phyloP scores from a whole-genome alignment of 1,284 basidiomycete species.

The Pholiota adiposa region DNA sequence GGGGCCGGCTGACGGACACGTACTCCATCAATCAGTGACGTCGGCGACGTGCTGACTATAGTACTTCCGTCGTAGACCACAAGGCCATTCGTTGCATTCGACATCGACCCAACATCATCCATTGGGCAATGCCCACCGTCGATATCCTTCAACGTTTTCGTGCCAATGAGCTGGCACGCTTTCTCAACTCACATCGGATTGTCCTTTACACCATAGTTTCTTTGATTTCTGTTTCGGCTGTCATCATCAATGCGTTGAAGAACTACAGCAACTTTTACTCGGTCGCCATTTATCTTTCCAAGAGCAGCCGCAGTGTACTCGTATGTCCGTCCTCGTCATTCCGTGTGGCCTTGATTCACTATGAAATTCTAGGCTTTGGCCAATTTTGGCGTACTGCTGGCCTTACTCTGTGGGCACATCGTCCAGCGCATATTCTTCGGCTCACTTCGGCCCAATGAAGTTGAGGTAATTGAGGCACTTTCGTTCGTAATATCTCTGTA shows the following conservation, averaged over 20 bases:
- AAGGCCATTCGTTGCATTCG: too few species aligned
- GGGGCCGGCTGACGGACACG: too few species aligned
- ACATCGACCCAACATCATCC: too few species aligned
- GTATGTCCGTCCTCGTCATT: conserved; percentile 50
- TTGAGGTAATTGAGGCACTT: conserved; percentile 72
- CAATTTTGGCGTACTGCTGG: conserved; percentile 86
- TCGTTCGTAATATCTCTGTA: conserved; percentile 1
- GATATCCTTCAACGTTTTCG: conserved; percentile 21
- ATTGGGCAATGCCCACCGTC: conserved; percentile 14
- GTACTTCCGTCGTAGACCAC: too few species aligned
- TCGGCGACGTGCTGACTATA: too few species aligned
- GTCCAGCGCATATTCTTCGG: conserved; percentile 95
- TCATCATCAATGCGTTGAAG: conserved; percentile 80
- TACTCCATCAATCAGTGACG: too few species aligned
- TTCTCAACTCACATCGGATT: conserved; percentile 65
- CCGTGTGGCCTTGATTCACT: conserved; percentile 3
- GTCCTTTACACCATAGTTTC: conserved; percentile 75
- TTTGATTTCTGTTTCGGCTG: conserved; percentile 68
- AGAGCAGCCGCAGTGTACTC: conserved; percentile 88
- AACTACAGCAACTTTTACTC: conserved; percentile 94
- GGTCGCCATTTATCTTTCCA: conserved; percentile 89
- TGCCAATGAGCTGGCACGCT: conserved; percentile 35
- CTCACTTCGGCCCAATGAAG: conserved; percentile 82
- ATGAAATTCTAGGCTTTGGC: conserved; percentile 74
- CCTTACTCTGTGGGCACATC: conserved; percentile 76